phyloP scores from a whole-genome alignment of 257 asterid genomes.

The Solanum infundibuliforme region DNA sequence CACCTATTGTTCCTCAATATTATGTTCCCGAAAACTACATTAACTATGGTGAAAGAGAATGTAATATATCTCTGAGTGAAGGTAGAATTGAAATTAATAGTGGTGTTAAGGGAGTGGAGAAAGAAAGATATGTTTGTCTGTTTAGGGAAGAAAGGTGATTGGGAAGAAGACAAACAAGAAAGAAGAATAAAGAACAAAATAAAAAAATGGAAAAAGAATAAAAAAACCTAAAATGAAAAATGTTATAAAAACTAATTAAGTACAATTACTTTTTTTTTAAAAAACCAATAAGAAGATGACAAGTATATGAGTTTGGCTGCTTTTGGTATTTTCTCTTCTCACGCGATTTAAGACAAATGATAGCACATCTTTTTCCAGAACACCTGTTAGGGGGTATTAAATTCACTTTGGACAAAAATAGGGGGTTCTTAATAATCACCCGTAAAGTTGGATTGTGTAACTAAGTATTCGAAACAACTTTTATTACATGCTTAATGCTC shows the following conservation, averaged over 20 bases:
- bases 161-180: background rate
- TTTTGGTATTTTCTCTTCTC: background rate
- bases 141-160: background rate
- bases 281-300: background rate
- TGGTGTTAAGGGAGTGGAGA: background rate
- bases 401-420: background rate
- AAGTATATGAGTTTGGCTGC: background rate
- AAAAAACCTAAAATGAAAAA: background rate
- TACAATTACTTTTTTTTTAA: background rate
- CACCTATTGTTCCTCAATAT: background rate
- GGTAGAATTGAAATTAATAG: background rate
- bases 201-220: background rate
- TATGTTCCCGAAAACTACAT: background rate
- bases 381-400: background rate
- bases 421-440: background rate
- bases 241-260: background rate
- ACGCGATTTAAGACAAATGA: background rate
- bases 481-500: background rate
- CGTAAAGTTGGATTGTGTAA: background rate
- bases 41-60: background rate
- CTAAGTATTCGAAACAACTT: background rate
- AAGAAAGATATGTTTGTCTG: background rate
- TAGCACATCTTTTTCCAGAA: background rate
- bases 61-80: background rate
- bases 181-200: background rate